Evolutionary conservation across 106 monocot genomes (phyloP).

Genomic region (Dendrobium catenatum): DNA sequence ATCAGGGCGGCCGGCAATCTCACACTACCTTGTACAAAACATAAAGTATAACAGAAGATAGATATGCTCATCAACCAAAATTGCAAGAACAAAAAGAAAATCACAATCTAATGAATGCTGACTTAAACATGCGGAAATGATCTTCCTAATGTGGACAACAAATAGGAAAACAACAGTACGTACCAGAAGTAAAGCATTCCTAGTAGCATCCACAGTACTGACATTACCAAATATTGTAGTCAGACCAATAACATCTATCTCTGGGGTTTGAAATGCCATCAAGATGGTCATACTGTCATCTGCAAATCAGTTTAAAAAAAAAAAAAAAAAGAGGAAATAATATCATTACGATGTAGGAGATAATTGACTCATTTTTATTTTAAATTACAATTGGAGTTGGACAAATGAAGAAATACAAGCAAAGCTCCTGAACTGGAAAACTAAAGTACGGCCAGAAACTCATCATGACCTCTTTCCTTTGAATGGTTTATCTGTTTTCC

Average conservation of each 20-base stretch:
- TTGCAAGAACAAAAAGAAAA: neutral
- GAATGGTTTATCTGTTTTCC: neutral
- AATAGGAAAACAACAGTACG: slow-evolving; percentile 12
- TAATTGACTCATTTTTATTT: neutral
- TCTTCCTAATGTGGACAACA: neutral
- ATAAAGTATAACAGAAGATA: slow-evolving; percentile 21
- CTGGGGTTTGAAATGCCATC: slow-evolving; percentile 83
- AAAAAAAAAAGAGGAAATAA: neutral
- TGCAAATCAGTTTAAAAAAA: slow-evolving; percentile 14
- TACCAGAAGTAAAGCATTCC: slow-evolving; percentile 90
- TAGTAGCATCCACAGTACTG: slow-evolving; percentile 54
- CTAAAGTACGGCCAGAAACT: neutral
- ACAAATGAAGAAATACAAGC: neutral
- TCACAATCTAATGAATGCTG: neutral
- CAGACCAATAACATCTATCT: slow-evolving; percentile 72
- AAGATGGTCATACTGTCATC: slow-evolving; percentile 97
- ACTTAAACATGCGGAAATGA: neutral
- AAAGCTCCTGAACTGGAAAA: neutral
- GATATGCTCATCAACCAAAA: slow-evolving; percentile 5
- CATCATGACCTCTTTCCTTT: neutral
- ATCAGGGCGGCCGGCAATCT: slow-evolving; percentile 55
- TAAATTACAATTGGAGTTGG: neutral
- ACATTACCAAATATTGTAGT: slow-evolving; percentile 92
- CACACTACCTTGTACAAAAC: slow-evolving; percentile 82
- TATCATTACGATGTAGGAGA: neutral